Conservation (phyloP, 192 early-diverging fungal genomes). For the Backusella parvicylindrica region DNA sequence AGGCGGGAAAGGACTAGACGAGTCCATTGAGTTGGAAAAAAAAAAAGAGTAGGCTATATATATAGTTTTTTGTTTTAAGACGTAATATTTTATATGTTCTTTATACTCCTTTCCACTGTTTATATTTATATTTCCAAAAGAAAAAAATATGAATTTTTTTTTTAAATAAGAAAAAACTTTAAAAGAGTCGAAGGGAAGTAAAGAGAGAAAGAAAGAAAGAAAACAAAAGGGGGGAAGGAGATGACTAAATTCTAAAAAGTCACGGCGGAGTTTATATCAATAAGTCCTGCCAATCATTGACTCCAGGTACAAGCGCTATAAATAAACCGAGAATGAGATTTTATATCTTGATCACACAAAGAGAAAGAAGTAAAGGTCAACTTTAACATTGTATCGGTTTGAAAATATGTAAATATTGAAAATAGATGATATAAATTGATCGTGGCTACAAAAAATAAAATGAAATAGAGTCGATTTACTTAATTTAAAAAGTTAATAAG, state of each 20-base stretch:
- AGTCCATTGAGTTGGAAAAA: background rate
- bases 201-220: background rate
- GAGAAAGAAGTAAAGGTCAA: background rate
- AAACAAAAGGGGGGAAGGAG: background rate
- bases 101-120: background rate
- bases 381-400: background rate
- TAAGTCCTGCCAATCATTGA: background rate
- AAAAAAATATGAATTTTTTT: background rate
- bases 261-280: background rate
- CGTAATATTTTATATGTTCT: background rate
- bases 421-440: background rate
- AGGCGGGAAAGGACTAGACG: constrained; percentile 14
- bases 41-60: too few relatives aligned
- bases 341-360: background rate
- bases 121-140: background rate
- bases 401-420: background rate
- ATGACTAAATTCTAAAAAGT: background rate
- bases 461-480: background rate
- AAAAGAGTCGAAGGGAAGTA: background rate
- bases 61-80: background rate
- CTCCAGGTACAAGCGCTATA: background rate
- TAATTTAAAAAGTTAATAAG: background rate
- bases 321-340: background rate
- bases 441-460: background rate
- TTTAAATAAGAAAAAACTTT: background rate